A percentile compares a stretch with the other conserved stretches of the same genome.
These are phyloP conservation scores for Sphagnum contortum DNA, from an alignment of 225 moss, liverwort and hornwort species.

Conservation along the genomic window DNA sequence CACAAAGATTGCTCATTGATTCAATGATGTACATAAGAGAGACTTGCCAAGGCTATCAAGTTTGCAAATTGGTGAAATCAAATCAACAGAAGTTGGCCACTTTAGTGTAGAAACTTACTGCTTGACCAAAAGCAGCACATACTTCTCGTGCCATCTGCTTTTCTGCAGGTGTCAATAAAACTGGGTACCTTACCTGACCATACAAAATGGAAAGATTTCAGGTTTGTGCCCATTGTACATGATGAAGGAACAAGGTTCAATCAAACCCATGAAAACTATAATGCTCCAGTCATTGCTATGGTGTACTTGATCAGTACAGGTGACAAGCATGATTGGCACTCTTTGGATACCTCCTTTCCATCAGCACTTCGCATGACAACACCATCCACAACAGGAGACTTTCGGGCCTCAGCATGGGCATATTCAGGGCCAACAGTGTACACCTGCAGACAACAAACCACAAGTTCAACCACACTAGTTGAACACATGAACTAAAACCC, in stretches of 20 bases:
- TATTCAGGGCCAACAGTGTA: constrained; percentile 98
- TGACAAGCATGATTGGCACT: too few species aligned
- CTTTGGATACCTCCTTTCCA: constrained; percentile 80
- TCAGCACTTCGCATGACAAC: constrained; percentile 99
- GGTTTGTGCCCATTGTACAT: not conserved
- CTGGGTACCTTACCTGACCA: constrained; percentile 88
- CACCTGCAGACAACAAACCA: constrained; percentile 38
- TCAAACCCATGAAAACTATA: too few species aligned
- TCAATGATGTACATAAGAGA: too few species aligned
- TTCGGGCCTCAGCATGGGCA: constrained; percentile 99
- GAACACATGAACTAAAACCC: not conserved
- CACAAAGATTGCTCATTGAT: too few species aligned
- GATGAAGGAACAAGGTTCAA: too few species aligned
- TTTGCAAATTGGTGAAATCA: too few species aligned
- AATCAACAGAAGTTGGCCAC: too few species aligned
- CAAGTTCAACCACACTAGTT: not conserved
- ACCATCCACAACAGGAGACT: constrained; percentile 97
- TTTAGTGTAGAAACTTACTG: constrained; percentile 32
- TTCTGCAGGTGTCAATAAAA: constrained; percentile 89
- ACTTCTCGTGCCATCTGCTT: constrained; percentile 99
- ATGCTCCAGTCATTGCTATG: too few species aligned
- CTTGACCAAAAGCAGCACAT: constrained; percentile 97
- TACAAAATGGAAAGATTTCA: not conserved
- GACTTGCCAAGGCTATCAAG: too few species aligned
- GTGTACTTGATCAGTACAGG: too few species aligned